phyloP scores from a whole-genome alignment of 129 eudicot genomes.

The Artemisia argyi region DNA sequence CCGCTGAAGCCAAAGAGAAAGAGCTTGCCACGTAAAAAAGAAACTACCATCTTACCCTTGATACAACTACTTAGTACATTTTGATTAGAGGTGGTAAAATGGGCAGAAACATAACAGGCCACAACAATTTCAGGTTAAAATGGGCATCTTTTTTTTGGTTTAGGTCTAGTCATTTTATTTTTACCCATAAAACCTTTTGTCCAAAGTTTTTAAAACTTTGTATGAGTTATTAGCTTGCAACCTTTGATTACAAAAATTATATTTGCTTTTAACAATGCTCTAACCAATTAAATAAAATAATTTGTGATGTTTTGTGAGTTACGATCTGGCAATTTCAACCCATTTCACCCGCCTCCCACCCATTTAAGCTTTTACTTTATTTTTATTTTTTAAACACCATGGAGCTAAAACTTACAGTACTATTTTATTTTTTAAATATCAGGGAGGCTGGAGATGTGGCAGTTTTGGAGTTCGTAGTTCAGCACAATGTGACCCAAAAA shows the following conservation, averaged over 20 bases:
- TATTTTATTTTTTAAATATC: conserved; percentile 20
- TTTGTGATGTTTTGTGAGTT: neutral
- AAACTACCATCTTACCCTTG: conserved; percentile 1
- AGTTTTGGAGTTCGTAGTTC: conserved; percentile 85
- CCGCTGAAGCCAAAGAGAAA: conserved; percentile 78
- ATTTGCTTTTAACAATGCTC: neutral
- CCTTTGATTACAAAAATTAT: neutral
- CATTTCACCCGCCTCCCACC: neutral
- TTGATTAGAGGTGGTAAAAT: neutral
- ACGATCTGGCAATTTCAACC: neutral
- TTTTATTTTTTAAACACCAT: neutral
- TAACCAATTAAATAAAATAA: neutral
- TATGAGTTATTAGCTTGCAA: neutral
- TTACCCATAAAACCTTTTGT: neutral
- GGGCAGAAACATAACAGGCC: neutral
- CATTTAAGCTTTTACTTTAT: too few species aligned
- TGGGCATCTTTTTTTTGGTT: neutral
- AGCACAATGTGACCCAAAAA: too few species aligned
- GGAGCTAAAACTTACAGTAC: neutral
- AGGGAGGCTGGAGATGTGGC: conserved; percentile 99
- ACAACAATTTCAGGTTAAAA: neutral
- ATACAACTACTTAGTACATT: neutral
- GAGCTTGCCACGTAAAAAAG: conserved; percentile 76
- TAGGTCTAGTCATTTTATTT: neutral
- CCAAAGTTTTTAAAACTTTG: neutral